Evolutionary conservation across 2,329 filamentous ascomycete species (phyloP).

Genomic region (Mycosphaerella sp.): DNA sequence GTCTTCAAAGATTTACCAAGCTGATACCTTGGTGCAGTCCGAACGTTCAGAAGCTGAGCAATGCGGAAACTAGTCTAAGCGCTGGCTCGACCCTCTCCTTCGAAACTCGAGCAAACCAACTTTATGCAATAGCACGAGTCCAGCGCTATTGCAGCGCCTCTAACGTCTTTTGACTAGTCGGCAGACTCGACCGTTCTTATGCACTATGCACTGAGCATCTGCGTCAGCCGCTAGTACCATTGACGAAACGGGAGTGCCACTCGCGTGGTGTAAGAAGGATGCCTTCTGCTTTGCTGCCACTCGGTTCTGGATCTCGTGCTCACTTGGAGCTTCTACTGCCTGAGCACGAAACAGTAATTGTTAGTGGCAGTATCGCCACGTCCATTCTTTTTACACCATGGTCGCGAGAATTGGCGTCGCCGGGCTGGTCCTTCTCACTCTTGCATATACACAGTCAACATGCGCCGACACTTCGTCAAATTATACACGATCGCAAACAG

Average conservation of each 20-base stretch:
- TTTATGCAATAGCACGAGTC: conserved; percentile 2
- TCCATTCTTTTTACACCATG: conserved; percentile 17
- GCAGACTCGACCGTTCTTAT: neutral
- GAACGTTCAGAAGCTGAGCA: neutral
- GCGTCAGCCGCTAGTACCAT: neutral
- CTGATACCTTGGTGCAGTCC: neutral
- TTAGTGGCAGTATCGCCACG: conserved; percentile 15
- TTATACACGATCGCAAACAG: neutral
- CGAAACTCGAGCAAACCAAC: conserved; percentile 5
- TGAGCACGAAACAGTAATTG: neutral
- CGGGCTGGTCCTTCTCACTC: neutral
- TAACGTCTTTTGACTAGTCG: neutral
- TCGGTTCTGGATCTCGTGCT: neutral
- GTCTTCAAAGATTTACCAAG: neutral
- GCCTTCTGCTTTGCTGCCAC: neutral
- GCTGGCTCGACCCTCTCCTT: neutral
- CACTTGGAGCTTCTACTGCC: neutral
- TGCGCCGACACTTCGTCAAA: neutral
- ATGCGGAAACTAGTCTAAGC: neutral
- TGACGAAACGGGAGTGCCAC: neutral
- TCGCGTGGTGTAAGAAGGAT: neutral
- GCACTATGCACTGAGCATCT: neutral
- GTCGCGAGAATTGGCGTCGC: neutral
- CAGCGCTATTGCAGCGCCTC: neutral
- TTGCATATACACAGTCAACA: conserved; percentile 8